Percentiles rank a stretch among this genome's conserved stretches.
These are phyloP conservation scores for Sclerotinia borealis DNA, from an alignment of 2,329 filamentous ascomycete species.

Conservation along the genomic window DNA sequence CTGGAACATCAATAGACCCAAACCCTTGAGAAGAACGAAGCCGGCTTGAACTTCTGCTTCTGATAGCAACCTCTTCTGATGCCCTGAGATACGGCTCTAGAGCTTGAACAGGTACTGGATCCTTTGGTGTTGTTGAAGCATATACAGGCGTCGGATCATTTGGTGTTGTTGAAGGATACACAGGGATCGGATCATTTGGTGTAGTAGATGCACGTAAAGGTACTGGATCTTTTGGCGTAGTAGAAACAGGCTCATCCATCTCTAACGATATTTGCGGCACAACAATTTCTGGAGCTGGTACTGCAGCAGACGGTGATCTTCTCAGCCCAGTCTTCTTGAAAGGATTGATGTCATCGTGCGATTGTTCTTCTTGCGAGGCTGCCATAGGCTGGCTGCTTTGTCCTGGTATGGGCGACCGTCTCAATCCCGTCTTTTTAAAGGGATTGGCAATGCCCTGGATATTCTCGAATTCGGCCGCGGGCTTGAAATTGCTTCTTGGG, in stretches of 20 bases:
- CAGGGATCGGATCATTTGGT: constrained; percentile 16
- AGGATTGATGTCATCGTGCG: constrained; percentile 14
- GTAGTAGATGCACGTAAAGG: constrained; percentile 11
- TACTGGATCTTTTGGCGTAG: constrained; percentile 16
- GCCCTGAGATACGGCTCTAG: constrained; percentile 1
- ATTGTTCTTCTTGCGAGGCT: constrained; percentile 1
- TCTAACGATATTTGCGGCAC: not conserved
- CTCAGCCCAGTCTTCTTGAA: constrained; percentile 17
- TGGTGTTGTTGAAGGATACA: not conserved
- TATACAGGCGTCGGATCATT: not conserved
- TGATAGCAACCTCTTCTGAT: constrained; percentile 2
- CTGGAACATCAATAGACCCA: constrained; percentile 8
- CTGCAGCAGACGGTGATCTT: constrained; percentile 14
- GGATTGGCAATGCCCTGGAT: constrained; percentile 21
- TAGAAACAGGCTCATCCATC: not conserved
- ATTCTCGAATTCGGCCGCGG: constrained; percentile 6
- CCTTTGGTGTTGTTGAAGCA: constrained; percentile 16
- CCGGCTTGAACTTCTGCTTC: constrained; percentile 3
- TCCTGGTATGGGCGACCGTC: constrained; percentile 21
- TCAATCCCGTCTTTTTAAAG: constrained; percentile 28
- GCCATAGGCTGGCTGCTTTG: constrained; percentile 5
- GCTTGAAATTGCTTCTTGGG: constrained; percentile 11
- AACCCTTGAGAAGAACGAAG: not conserved
- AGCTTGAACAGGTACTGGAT: constrained; percentile 13
- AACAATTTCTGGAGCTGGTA: not conserved